phyloP scores from a whole-genome alignment of 805 yeast genomes.

The Zygoascus ofunaensis region DNA sequence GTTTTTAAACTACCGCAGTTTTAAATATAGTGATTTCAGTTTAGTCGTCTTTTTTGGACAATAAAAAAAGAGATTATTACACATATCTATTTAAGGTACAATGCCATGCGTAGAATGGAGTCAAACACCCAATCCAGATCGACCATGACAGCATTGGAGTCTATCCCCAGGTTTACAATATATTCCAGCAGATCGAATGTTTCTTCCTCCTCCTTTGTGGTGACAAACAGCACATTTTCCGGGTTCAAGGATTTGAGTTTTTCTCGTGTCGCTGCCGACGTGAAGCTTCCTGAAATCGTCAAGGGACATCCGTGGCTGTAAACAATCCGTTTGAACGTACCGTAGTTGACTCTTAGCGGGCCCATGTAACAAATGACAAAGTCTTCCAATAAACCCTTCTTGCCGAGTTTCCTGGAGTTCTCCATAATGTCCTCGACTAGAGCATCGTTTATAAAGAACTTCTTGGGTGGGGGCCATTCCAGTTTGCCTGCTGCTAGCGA shows the following conservation, averaged over 20 bases:
- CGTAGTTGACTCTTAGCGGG: neutral
- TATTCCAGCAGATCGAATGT: neutral
- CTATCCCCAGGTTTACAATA: neutral
- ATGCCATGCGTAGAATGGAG: neutral
- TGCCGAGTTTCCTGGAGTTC: neutral
- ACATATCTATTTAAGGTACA: neutral
- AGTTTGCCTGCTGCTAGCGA: conserved; percentile 15
- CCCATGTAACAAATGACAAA: neutral
- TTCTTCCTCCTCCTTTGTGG: neutral
- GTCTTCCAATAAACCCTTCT: neutral
- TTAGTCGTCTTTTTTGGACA: too few relatives aligned
- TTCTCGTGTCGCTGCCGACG: neutral
- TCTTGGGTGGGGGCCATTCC: conserved; percentile 15
- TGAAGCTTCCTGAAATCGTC: neutral
- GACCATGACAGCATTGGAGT: neutral
- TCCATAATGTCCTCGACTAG: neutral
- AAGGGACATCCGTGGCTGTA: neutral
- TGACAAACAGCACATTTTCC: neutral
- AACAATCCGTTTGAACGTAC: neutral
- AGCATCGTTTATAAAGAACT: conserved; percentile 20
- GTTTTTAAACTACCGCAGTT: neutral
- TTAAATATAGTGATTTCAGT: neutral
- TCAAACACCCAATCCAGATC: neutral
- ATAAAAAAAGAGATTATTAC: neutral
- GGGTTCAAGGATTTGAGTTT: neutral